Base-by-base conservation (phyloP, 805 yeast species). In the Zygosaccharomyces lentus region DNA sequence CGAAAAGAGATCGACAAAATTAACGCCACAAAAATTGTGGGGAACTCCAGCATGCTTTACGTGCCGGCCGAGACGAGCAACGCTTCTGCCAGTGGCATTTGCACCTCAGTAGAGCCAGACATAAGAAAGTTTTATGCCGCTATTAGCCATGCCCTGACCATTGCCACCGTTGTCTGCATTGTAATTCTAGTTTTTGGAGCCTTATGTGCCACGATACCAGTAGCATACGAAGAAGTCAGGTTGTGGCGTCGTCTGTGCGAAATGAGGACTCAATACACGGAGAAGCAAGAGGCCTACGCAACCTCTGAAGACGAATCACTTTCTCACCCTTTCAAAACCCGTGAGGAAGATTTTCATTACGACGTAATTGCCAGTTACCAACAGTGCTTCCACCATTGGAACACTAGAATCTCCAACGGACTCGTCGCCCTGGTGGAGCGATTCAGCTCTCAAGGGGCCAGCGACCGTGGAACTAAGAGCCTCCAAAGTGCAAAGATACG, bases 161-260 rank as follows among this genome's bases (percentile, higher is more conserved):
- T 55, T 6, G 47, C 69, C 1, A 61, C 74, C 6, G 67, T 68
- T 12, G 59, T 72, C 1, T 65, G 80, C 6, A 58, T 76, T 6
- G 58, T 65, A 0, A 6, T 74, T 4, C 48, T 78, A 25, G 51
- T 68, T 0, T 44, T 79, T 1, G 57, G 62, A 9, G 76, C 84
- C 1, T 34, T 79, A 0, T 41, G 67, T 0, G 67, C 70, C 0
- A 59, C 78, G 26, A 34, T 73, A 0, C 77, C 77, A 0, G 66
- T 74, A 5, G 67, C 70, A 1, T 76, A 69, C 54, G 51, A 64
- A 21, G 84, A 80, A 46, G 63, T 64, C 30, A 61, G 66, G 30
- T 63, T 66, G 9, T 82, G 87, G 87, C 62, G 52, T 34, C 68
- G 72, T 41, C 53, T 77, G 32, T 49, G 62, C n/a, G 56, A 51